Evolutionary conservation across 345 rosid species (phyloP).

Genomic region (Raphanus raphanistrum): DNA sequence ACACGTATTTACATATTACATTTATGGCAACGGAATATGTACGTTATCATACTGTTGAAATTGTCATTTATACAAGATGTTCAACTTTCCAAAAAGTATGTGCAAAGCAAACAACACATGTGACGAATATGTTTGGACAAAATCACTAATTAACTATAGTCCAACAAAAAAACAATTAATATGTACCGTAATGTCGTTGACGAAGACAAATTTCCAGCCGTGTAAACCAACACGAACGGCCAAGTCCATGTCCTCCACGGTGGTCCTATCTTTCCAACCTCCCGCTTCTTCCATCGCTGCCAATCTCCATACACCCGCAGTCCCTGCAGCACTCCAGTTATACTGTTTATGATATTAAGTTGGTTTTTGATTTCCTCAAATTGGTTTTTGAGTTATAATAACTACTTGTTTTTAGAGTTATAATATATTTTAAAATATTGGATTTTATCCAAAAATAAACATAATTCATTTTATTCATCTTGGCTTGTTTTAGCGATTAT

Average conservation of each 20-base stretch:
- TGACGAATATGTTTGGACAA: slow-evolving; percentile 3
- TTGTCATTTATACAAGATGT: background rate
- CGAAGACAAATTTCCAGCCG: slow-evolving; percentile 95
- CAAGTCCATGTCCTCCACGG: slow-evolving; percentile 99
- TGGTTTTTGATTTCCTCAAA: background rate
- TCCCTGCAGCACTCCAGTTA: slow-evolving; percentile 47
- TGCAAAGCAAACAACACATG: slow-evolving; percentile 28
- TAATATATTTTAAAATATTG: background rate
- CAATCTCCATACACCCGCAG: slow-evolving; percentile 97
- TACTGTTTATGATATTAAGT: background rate
- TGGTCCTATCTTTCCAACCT: slow-evolving; percentile 97
- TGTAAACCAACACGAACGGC: slow-evolving; percentile 88
- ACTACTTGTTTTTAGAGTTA: background rate
- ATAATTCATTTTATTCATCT: background rate
- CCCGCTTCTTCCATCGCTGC: slow-evolving; percentile 97
- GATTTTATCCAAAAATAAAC: background rate
- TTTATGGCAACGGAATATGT: background rate
- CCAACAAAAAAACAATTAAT: background rate
- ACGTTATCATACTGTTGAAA: background rate
- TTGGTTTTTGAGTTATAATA: too few relatives aligned
- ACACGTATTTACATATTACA: background rate
- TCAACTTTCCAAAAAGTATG: slow-evolving; percentile 15
- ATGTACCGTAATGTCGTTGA: slow-evolving; percentile 73
- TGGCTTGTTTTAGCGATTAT: background rate
- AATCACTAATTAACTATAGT: background rate